A percentile compares a stretch with the other conserved stretches of the same genome.
These are phyloP conservation scores for Nymphaea colorata DNA, from an alignment of 164 flowering plant genomes.

Conservation along the genomic window DNA sequence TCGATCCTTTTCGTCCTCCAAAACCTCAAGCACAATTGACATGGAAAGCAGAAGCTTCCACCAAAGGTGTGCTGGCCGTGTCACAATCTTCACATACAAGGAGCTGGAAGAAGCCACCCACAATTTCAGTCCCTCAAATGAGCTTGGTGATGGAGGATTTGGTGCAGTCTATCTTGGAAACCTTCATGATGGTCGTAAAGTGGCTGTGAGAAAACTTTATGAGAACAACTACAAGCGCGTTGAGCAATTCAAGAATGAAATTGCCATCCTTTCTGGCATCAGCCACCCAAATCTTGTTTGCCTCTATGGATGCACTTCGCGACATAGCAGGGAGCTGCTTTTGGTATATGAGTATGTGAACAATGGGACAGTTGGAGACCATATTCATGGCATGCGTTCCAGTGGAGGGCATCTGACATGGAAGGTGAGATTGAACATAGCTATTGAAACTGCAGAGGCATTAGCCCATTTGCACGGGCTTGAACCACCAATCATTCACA, in stretches of 20 bases:
- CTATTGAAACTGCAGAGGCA: background rate
- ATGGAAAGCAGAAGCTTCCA: too few relatives aligned
- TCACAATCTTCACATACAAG: slow-evolving; percentile 26
- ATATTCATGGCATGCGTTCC: background rate
- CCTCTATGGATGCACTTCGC: slow-evolving; percentile 1
- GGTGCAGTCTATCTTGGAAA: slow-evolving; percentile 47
- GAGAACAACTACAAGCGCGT: background rate
- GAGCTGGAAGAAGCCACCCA: slow-evolving; percentile 55
- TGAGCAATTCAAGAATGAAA: slow-evolving; percentile 3
- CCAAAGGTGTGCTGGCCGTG: too few relatives aligned
- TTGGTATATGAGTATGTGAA: background rate
- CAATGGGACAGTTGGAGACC: slow-evolving; percentile 2
- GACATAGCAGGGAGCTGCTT: background rate
- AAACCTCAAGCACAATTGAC: too few relatives aligned
- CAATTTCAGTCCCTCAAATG: slow-evolving; percentile 28
- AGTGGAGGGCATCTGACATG: background rate
- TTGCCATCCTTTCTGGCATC: background rate
- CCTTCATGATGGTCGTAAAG: background rate
- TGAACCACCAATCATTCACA: background rate
- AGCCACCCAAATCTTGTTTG: slow-evolving; percentile 1
- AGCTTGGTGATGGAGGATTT: slow-evolving; percentile 82
- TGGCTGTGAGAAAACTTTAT: background rate
- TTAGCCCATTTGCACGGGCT: background rate
- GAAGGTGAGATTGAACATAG: background rate
- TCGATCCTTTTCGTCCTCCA: too few relatives aligned